Base-by-base conservation (phyloP, 495 filamentous ascomycete genomes). In the Penicillium taxi region DNA sequence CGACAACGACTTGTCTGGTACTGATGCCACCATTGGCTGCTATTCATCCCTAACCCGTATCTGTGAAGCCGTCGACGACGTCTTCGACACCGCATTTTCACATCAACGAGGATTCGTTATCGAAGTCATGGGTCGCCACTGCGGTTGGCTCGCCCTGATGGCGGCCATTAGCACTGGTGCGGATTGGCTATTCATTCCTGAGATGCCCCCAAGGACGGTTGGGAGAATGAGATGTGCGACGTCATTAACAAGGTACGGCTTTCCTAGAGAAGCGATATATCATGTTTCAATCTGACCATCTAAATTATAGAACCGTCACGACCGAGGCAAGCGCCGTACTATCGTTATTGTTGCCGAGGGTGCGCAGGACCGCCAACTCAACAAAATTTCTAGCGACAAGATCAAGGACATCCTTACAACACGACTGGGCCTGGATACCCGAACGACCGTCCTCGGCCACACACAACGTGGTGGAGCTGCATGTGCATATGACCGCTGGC, bases 41-140 rank as follows among this genome's bases (percentile, higher is more conserved):
- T 96, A 94, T 64, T 93, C 88, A 21, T 94, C 91, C 15, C 70
- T 99, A 22, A 77, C 80, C 4, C 77, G 90, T 35, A 91, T 99
- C 46, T 96, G 91, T 64, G 81, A 95, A 53, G 80, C 86, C 32
- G 82, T 99, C 16, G 93, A 99, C 62, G 86, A 83, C 58, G 94
- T 99, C 45, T 94, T 96, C 59, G 87, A 91, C 21, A 99, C 93
- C 2, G 93, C 93, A 5, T 86, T 80, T 24, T 94, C 86, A n/a
- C 93, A 96, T 63, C 94, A 94, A 38, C 72, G 93, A 47, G 93
- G 93, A 25, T 99, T 99, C 59, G 90, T 99, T 19, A 82, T 99
- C 48, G 93, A 96, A 58, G 93, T 96, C 31, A 99, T 99, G 93
- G 93, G 93, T n/a, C 77, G 93, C 38, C 90, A 96, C 63, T 99